Evolutionary conservation across 306 rosid genomes (phyloP).

Genomic region (Cotoneaster glaucophyllus): DNA sequence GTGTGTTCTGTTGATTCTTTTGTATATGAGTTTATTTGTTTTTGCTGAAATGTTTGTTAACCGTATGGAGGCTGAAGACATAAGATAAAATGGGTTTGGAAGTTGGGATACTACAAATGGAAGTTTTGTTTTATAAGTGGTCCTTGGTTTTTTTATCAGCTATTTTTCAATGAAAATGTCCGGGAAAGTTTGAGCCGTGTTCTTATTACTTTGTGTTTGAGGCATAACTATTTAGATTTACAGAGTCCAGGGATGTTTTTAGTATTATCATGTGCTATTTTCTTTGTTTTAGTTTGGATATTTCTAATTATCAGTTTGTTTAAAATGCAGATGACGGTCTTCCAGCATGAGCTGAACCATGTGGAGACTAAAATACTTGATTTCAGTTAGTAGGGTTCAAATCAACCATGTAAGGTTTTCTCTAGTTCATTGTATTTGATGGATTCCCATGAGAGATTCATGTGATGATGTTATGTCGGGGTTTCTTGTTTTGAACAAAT

Average conservation of each 20-base stretch:
- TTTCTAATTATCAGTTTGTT: conserved; percentile 13
- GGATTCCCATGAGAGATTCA: neutral
- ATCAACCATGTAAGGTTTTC: conserved; percentile 19
- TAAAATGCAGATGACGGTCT: conserved; percentile 22
- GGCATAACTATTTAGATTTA: neutral
- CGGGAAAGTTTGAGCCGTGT: neutral
- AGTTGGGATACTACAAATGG: neutral
- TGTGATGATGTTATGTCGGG: neutral
- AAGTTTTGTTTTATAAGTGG: neutral
- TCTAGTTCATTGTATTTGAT: conserved; percentile 2
- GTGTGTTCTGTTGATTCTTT: neutral
- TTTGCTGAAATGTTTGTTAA: neutral
- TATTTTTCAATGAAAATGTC: neutral
- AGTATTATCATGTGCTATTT: neutral
- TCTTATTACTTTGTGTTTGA: neutral
- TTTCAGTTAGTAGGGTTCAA: conserved; percentile 2
- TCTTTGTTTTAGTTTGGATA: neutral
- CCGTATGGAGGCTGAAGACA: neutral
- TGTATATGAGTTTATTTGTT: neutral
- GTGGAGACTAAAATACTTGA: conserved; percentile 15
- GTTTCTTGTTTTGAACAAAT: neutral
- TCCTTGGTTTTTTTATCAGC: neutral
- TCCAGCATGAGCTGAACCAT: conserved; percentile 3
- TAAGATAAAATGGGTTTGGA: neutral
- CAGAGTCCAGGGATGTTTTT: neutral